phyloP scores from a whole-genome alignment of 352 stramenopile species.

The Phytopythium oedochilum region DNA sequence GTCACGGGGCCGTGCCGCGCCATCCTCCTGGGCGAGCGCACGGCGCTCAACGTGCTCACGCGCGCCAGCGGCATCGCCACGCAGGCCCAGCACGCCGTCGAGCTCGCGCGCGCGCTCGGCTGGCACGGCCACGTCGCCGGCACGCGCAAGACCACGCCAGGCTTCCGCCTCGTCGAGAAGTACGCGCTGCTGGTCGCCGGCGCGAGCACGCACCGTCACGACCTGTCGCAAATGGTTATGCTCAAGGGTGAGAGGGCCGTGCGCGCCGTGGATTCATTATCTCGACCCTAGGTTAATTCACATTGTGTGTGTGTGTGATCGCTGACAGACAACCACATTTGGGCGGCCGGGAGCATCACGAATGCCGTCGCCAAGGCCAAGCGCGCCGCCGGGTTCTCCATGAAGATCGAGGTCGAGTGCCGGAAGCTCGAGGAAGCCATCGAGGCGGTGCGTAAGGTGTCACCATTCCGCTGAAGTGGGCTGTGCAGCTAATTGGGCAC shows the following conservation, averaged over 20 bases:
- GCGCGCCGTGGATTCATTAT: too few relatives aligned
- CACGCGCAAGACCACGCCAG: conserved; percentile 98
- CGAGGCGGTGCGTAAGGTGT: conserved; percentile 87
- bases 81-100: conserved; percentile 57
- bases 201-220: conserved; percentile 91
- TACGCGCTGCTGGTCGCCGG: conserved; percentile 97
- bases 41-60: conserved; percentile 96
- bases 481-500: background rate
- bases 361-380: conserved; percentile 92
- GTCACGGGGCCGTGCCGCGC: conserved; percentile 93
- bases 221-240: conserved; percentile 99
- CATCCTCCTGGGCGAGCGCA: conserved; percentile 95
- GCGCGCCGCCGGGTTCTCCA: conserved; percentile 92
- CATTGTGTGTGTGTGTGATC: too few relatives aligned
- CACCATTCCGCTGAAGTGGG: too few relatives aligned
- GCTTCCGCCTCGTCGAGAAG: conserved; percentile 98
- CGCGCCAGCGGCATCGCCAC: conserved; percentile 95
- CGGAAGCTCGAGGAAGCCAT: conserved; percentile 91
- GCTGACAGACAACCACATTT: conserved; percentile 99
- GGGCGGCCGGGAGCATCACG: conserved; percentile 93
- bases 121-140: conserved; percentile 95
- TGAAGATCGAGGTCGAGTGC: conserved; percentile 99
- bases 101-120: conserved; percentile 54
- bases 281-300: too few relatives aligned
- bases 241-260: too few relatives aligned